phyloP scores from a whole-genome alignment of 2,329 filamentous ascomycete species.

The Microdochium trichocladiopsis region DNA sequence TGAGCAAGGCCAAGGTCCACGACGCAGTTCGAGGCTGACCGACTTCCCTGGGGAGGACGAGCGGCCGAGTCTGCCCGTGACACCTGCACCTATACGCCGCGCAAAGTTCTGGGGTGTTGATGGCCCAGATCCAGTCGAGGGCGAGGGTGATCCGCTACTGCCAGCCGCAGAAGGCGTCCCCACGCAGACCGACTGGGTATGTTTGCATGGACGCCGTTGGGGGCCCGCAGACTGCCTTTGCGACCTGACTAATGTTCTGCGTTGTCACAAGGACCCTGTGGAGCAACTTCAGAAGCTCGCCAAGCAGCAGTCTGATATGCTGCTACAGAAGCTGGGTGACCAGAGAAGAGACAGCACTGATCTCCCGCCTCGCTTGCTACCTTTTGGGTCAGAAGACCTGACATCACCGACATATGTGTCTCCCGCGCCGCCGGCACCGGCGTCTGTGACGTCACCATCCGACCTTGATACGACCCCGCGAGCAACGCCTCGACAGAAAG shows the following conservation, averaged over 20 bases:
- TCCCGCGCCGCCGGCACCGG: constrained; percentile 25
- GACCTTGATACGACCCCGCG: background rate
- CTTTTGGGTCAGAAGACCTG: constrained; percentile 44
- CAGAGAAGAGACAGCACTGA: constrained; percentile 26
- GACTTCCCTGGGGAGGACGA: constrained; percentile 82
- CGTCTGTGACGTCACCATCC: background rate
- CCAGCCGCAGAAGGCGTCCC: constrained; percentile 79
- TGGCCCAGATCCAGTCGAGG: constrained; percentile 35
- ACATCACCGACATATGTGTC: constrained; percentile 36
- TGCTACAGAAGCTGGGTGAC: constrained; percentile 45
- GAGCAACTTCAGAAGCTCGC: constrained; percentile 64
- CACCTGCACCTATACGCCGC: constrained; percentile 71
- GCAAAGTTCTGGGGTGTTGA: constrained; percentile 58
- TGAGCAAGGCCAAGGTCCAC: constrained; percentile 20
- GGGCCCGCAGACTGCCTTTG: constrained; percentile 45
- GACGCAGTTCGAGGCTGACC: constrained; percentile 60
- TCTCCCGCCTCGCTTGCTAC: constrained; percentile 41
- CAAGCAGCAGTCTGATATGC: constrained; percentile 55
- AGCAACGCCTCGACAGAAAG: background rate
- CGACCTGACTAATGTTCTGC: constrained; percentile 46
- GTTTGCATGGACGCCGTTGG: constrained; percentile 53
- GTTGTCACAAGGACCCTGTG: constrained; percentile 56
- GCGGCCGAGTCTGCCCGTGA: constrained; percentile 82
- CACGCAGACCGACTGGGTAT: constrained; percentile 88
- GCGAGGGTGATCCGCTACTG: constrained; percentile 49